phyloP scores from a whole-genome alignment of 305 asterid species.

The Striga hermonthica region DNA sequence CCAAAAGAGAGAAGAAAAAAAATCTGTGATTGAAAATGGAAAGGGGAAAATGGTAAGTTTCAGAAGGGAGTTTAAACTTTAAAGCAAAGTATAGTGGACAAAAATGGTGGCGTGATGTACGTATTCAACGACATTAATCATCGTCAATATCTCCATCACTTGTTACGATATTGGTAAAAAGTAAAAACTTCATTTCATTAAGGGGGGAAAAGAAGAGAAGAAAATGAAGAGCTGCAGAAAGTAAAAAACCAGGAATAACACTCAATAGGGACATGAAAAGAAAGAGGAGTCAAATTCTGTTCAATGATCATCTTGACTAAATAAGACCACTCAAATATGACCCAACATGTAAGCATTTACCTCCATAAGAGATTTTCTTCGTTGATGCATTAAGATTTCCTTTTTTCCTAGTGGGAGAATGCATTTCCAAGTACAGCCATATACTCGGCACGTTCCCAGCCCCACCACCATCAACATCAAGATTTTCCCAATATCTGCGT shows the following conservation, averaged over 20 bases:
- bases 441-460: slow-evolving; percentile 39
- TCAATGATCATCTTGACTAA: slow-evolving; percentile 49
- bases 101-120: slow-evolving; percentile 35
- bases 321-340: slow-evolving; percentile 59
- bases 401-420: slow-evolving; percentile 29
- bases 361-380: slow-evolving; percentile 37
- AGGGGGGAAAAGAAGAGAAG: slow-evolving; percentile 30
- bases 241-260: slow-evolving; percentile 27
- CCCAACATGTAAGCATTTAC: slow-evolving; percentile 50
- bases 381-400: slow-evolving; percentile 47
- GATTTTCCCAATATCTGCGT: slow-evolving; percentile 30
- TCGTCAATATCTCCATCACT: slow-evolving; percentile 26
- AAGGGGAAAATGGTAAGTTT: slow-evolving; percentile 33
- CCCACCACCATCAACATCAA: slow-evolving; percentile 51
- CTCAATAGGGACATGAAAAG: slow-evolving; percentile 47
- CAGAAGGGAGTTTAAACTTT: slow-evolving; percentile 23
- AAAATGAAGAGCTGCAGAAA: slow-evolving; percentile 22
- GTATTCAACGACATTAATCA: slow-evolving; percentile 42
- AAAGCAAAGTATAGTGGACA: slow-evolving; percentile 39
- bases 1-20: slow-evolving; percentile 10
- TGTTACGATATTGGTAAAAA: slow-evolving; percentile 9
- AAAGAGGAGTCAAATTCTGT: slow-evolving; percentile 49
- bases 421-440: slow-evolving; percentile 54
- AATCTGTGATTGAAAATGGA: slow-evolving; percentile 23
- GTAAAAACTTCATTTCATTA: neutral